These are phyloP conservation scores for Hypholoma fasciculare DNA, from an alignment of 768 basidiomycete species.

Conservation along the genomic window DNA sequence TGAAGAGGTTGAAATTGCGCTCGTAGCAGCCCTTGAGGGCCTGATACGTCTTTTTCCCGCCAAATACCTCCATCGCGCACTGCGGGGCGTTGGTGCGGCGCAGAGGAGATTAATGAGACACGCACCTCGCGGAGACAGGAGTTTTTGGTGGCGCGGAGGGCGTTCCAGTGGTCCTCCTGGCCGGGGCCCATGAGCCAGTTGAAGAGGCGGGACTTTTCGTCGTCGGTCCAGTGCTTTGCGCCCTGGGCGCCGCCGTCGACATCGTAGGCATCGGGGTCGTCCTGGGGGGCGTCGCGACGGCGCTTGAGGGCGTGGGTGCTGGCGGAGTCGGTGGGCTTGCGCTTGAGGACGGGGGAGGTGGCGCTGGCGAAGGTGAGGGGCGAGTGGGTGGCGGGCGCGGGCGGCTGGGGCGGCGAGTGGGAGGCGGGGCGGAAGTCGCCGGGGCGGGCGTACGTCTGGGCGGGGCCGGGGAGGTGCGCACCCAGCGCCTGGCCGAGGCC, in stretches of 20 bases:
- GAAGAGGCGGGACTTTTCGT: constrained; percentile 78
- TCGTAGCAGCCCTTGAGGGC: constrained; percentile 85
- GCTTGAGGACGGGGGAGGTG: constrained; percentile 44
- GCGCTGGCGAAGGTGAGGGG: constrained; percentile 31
- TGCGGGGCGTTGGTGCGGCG: constrained; percentile 25
- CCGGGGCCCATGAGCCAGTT: constrained; percentile 73
- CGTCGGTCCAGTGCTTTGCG: constrained; percentile 85
- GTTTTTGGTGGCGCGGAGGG: constrained; percentile 78
- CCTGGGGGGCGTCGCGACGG: constrained; percentile 39
- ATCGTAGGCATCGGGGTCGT: constrained; percentile 42
- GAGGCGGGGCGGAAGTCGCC: constrained; percentile 38
- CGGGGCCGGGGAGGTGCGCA: constrained; percentile 31
- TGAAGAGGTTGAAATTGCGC: constrained; percentile 83
- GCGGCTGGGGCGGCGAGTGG: constrained; percentile 38
- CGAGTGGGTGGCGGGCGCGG: constrained; percentile 33
- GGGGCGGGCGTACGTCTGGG: constrained; percentile 23
- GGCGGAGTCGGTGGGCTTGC: constrained; percentile 48
- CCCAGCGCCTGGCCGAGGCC: constrained; percentile 63
- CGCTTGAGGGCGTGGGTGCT: constrained; percentile 43
- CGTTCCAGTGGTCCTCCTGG: constrained; percentile 78
- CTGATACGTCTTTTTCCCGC: constrained; percentile 78
- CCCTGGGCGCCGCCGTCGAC: constrained; percentile 54
- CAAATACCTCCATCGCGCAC: constrained; percentile 74
- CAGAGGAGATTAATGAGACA: constrained; percentile 7
- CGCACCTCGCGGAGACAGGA: constrained; percentile 77